A percentile compares a stretch with the other conserved stretches of the same genome.
These are phyloP conservation scores for Wickerhamomyces sydowiorum DNA, from an alignment of 805 yeast genomes.

Conservation along the genomic window DNA sequence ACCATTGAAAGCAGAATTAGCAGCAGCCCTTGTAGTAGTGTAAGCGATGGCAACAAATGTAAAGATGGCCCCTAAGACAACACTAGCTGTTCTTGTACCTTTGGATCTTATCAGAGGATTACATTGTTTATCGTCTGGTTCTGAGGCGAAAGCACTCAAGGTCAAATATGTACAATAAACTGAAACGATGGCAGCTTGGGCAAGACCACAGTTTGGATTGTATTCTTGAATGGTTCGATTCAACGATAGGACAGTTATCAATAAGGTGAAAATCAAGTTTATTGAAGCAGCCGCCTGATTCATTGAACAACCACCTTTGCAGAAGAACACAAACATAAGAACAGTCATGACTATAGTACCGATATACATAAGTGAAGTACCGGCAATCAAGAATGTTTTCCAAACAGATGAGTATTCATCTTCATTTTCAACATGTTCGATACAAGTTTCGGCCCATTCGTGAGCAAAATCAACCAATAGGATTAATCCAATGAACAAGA, in stretches of 20 bases:
- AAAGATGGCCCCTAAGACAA: conserved; percentile 85
- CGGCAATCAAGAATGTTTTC: conserved; percentile 77
- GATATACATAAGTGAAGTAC: conserved; percentile 81
- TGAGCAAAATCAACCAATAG: conserved; percentile 95
- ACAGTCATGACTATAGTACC: conserved; percentile 68
- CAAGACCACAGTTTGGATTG: conserved; percentile 93
- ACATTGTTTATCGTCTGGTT: conserved; percentile 90
- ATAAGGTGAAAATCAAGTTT: conserved; percentile 59
- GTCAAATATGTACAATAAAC: conserved; percentile 88
- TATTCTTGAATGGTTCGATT: conserved; percentile 82
- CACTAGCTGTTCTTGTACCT: conserved; percentile 86
- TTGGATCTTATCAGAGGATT: conserved; percentile 86
- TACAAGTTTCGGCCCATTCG: conserved; percentile 96
- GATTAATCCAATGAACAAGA: conserved; percentile 84
- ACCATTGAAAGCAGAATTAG: conserved; percentile 60
- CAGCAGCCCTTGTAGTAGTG: conserved; percentile 96
- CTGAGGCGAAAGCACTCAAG: conserved; percentile 90
- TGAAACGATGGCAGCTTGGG: conserved; percentile 95
- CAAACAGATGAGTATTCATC: conserved; percentile 57
- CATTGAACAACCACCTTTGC: conserved; percentile 77
- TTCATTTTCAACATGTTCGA: conserved; percentile 83
- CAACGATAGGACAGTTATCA: conserved; percentile 67
- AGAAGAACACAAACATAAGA: conserved; percentile 78
- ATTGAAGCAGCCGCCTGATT: conserved; percentile 82
- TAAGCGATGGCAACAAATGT: conserved; percentile 95